phyloP scores from a whole-genome alignment of 2,329 filamentous ascomycete species.

The Nannizzia gypsea region DNA sequence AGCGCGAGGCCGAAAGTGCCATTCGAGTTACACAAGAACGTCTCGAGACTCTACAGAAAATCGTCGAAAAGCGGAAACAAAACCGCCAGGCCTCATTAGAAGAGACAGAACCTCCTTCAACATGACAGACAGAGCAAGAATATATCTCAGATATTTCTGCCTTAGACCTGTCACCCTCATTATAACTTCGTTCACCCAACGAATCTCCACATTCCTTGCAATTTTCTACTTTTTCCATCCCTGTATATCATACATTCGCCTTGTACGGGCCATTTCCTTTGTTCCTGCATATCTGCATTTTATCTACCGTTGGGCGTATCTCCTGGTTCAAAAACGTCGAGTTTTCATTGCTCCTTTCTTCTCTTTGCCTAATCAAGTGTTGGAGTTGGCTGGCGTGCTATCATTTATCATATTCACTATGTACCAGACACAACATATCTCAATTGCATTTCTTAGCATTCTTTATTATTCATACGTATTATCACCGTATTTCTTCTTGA shows the following conservation, averaged over 20 bases:
- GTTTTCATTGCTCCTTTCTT: neutral
- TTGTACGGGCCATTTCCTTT: neutral
- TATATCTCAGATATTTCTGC: neutral
- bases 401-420: neutral
- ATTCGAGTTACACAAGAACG: constrained; percentile 80
- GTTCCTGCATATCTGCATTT: neutral
- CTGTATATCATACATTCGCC: neutral
- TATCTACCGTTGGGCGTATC: neutral
- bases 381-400: neutral
- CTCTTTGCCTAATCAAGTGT: neutral
- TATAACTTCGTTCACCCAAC: neutral
- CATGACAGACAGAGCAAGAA: neutral
- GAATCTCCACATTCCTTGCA: neutral
- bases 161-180: neutral
- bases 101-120: neutral
- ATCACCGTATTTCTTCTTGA: too few relatives aligned
- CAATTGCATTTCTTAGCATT: neutral
- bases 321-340: neutral
- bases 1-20: constrained; percentile 64
- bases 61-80: constrained; percentile 49
- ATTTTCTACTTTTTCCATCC: neutral
- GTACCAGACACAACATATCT: neutral
- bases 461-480: neutral
- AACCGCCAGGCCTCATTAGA: neutral
- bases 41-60: constrained; percentile 61